Conservation (phyloP, 768 basidiomycete species). For the Leccinum ochraceum region DNA sequence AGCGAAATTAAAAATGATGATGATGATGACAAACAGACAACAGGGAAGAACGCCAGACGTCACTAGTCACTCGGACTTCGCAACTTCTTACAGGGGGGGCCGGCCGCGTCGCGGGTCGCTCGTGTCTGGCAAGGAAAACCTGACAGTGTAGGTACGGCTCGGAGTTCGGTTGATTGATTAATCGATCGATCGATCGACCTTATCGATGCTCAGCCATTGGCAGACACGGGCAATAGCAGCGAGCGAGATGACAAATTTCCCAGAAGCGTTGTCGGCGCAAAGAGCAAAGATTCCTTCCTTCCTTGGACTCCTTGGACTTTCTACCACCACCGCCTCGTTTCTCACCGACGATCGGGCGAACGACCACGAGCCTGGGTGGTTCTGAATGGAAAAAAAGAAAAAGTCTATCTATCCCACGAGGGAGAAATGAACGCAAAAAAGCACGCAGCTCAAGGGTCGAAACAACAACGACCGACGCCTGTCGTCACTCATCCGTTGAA, state of each 20-base stretch:
- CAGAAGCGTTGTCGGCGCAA: not conserved
- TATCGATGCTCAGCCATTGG: not conserved
- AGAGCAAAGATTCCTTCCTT: not conserved
- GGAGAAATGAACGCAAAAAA: not conserved
- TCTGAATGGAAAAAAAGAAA: not conserved
- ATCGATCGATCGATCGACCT: not conserved
- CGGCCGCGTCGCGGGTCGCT: not conserved
- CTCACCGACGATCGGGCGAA: not conserved
- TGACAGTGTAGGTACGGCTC: not conserved
- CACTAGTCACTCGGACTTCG: not conserved
- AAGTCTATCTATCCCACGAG: not conserved
- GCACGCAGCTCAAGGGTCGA: not conserved
- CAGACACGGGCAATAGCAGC: not conserved
- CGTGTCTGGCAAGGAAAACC: not conserved
- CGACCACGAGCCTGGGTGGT: not conserved
- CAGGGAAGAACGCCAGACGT: not conserved
- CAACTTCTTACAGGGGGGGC: not conserved
- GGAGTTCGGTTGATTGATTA: not conserved
- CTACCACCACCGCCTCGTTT: not conserved
- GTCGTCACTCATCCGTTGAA: not conserved
- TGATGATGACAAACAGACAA: not conserved
- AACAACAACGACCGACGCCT: not conserved
- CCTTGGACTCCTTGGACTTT: not conserved
- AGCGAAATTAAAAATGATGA: not conserved
- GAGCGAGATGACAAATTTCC: not conserved